Percentiles rank a stretch among this genome's conserved stretches.
Conservation (phyloP, 768 basidiomycete genomes). For the Strobilomyces echinocephalus region DNA sequence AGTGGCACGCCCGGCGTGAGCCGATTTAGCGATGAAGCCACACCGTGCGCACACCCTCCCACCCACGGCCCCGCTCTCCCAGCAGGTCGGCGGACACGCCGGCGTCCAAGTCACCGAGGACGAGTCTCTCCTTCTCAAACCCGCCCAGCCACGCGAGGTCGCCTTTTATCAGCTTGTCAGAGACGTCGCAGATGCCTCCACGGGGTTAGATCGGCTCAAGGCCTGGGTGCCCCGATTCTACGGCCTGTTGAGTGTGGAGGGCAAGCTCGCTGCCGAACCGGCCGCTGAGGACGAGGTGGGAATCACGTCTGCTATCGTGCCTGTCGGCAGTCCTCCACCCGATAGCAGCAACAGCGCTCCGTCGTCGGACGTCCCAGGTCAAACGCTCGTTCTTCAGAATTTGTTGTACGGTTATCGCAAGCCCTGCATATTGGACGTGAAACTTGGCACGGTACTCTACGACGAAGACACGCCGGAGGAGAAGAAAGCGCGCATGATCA, state of each 20-base stretch:
- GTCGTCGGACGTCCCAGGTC: constrained; percentile 22
- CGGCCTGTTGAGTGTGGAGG: constrained; percentile 76
- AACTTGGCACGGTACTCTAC: constrained; percentile 88
- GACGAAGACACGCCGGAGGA: constrained; percentile 62
- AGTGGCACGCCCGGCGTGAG: neutral
- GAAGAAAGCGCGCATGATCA: constrained; percentile 76
- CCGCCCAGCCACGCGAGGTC: constrained; percentile 58
- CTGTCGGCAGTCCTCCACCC: constrained; percentile 36
- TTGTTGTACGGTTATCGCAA: constrained; percentile 64
- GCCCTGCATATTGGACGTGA: constrained; percentile 88
- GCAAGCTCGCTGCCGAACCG: constrained; percentile 17
- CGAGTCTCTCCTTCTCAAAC: constrained; percentile 78
- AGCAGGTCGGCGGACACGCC: constrained; percentile 80
- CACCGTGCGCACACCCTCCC: constrained; percentile 18
- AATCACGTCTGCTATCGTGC: constrained; percentile 20
- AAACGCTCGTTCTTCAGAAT: constrained; percentile 86
- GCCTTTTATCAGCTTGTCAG: constrained; percentile 62
- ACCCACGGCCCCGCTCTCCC: constrained; percentile 34
- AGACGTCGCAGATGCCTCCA: constrained; percentile 27
- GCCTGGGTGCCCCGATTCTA: constrained; percentile 71
- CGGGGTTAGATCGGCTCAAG: constrained; percentile 31
- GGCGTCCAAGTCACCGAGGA: constrained; percentile 70
- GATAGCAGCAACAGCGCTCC: neutral
- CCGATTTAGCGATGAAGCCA: constrained; percentile 1
- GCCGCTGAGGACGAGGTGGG: constrained; percentile 8